Percentiles rank a stretch among this genome's conserved stretches.
These are phyloP conservation scores for Mycena maculata DNA, from an alignment of 768 basidiomycete species.

Conservation along the genomic window DNA sequence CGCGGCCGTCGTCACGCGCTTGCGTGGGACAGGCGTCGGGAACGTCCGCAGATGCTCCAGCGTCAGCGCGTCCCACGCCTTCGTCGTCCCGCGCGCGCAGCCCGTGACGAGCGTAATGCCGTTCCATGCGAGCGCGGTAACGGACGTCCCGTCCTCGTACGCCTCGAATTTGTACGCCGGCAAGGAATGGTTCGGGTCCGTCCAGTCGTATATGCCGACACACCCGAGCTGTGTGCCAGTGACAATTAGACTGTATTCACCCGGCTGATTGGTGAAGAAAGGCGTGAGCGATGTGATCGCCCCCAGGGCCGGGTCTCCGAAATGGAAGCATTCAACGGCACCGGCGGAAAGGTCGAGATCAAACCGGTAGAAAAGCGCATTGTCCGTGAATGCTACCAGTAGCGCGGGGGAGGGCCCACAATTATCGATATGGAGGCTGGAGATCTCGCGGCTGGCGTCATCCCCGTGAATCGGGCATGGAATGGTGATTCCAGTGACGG, in stretches of 20 bases:
- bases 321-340: conserved; percentile 50
- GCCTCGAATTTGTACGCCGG: conserved; percentile 64
- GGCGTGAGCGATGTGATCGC: conserved; percentile 63
- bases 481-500: conserved; percentile 47
- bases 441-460: conserved; percentile 28
- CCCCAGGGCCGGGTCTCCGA: conserved; percentile 65
- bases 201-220: conserved; percentile 71
- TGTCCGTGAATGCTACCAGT: conserved; percentile 63
- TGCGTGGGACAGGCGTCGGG: conserved; percentile 55
- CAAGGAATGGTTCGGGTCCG: conserved; percentile 14
- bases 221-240: conserved; percentile 75
- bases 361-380: conserved; percentile 65
- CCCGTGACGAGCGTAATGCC: conserved; percentile 72
- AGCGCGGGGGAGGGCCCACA: conserved; percentile 47
- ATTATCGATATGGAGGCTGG: conserved; percentile 44
- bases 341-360: conserved; percentile 47
- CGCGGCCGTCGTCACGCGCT: conserved; percentile 39
- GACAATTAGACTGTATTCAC: conserved; percentile 64
- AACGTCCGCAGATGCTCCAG: conserved; percentile 69
- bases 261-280: conserved; percentile 53
- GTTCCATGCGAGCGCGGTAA: conserved; percentile 75
- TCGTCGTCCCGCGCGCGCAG: conserved; percentile 67
- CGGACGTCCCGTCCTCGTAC: conserved; percentile 65
- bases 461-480: conserved; percentile 47
- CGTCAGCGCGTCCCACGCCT: conserved; percentile 75